Evolutionary conservation across 2,329 filamentous ascomycete genomes (phyloP).

Genomic region (Phyllosticta citriasiana): DNA sequence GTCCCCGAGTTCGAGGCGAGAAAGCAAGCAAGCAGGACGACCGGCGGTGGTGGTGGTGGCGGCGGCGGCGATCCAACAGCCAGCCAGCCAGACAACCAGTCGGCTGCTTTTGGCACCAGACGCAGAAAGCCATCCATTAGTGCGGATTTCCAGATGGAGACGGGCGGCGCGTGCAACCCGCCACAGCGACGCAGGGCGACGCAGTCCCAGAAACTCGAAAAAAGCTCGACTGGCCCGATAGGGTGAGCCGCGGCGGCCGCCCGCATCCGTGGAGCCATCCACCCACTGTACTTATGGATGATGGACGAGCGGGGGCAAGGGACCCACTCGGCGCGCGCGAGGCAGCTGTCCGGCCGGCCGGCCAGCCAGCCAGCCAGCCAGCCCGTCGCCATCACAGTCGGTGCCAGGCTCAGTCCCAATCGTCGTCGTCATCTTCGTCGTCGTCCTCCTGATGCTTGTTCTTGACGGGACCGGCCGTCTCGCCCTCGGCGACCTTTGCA

Average conservation of each 20-base stretch:
- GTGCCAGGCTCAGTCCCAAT: slow-evolving; percentile 37
- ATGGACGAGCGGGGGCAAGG: background rate
- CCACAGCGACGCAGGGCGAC: background rate
- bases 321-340: background rate
- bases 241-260: background rate
- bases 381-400: background rate
- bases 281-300: background rate
- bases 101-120: background rate
- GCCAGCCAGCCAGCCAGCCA: too few relatives aligned
- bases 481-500: slow-evolving; percentile 40
- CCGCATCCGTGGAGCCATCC: background rate
- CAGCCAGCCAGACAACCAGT: background rate
- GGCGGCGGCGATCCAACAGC: background rate
- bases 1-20: too few relatives aligned
- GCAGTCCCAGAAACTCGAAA: background rate
- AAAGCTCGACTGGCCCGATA: background rate
- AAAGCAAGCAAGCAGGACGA: too few relatives aligned
- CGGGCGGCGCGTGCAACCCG: background rate
- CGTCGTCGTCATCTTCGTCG: slow-evolving; percentile 40
- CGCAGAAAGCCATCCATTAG: background rate
- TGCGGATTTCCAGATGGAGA: background rate
- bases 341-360: background rate
- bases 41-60: too few relatives aligned
- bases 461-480: slow-evolving; percentile 21
- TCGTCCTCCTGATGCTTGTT: slow-evolving; percentile 21